Conservation (phyloP, 192 early-diverging fungal species). For the Linnemannia elongata region DNA sequence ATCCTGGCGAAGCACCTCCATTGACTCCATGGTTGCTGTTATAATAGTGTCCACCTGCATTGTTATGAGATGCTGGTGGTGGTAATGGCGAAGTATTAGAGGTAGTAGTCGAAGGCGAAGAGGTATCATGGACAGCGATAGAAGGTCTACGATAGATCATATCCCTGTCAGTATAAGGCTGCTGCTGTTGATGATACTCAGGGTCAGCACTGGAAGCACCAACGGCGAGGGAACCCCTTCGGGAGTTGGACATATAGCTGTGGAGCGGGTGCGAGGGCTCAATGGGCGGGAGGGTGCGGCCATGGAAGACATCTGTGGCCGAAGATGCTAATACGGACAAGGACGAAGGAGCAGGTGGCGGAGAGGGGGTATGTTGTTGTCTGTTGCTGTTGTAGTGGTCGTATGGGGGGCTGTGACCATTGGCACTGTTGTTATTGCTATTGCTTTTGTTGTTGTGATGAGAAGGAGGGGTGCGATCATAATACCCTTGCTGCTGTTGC, state of each 20-base stretch:
- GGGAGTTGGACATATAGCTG: conserved; percentile 47
- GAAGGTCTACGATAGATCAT: conserved; percentile 28
- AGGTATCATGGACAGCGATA: neutral
- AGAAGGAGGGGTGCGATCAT: neutral
- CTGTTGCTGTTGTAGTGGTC: neutral
- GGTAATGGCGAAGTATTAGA: neutral
- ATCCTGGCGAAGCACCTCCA: neutral
- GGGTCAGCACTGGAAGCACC: neutral
- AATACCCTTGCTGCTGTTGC: conserved; percentile 3
- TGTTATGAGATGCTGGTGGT: neutral
- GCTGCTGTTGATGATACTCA: conserved; percentile 18
- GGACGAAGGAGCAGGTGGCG: conserved; percentile 9
- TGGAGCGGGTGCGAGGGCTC: conserved; percentile 53
- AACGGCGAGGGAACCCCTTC: conserved; percentile 31
- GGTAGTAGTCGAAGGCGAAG: neutral
- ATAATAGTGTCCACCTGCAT: neutral
- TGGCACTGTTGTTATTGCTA: conserved; percentile 2
- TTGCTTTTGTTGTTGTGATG: neutral
- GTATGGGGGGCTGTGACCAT: neutral
- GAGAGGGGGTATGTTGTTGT: conserved; percentile 33
- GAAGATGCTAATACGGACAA: conserved; percentile 21
- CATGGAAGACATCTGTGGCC: conserved; percentile 29
- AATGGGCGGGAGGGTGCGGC: conserved; percentile 41
- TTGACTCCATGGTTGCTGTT: neutral
- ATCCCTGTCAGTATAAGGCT: conserved; percentile 7